These are phyloP conservation scores for Gossypium aridum DNA, from an alignment of 441 rosid genomes.

Conservation along the genomic window DNA sequence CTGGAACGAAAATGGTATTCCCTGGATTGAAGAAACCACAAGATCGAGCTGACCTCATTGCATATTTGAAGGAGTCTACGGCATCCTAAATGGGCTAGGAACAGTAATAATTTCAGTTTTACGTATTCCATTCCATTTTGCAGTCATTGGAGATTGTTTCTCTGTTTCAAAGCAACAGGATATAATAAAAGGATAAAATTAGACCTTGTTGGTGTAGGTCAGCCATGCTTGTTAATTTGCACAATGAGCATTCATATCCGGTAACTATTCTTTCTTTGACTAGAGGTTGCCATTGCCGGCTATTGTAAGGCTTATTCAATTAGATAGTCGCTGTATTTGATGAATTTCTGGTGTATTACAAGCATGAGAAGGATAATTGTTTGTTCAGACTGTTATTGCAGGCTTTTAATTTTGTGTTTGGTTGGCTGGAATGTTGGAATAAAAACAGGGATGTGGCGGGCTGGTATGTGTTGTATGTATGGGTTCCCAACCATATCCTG, in stretches of 20 bases:
- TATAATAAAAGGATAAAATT: slow-evolving; percentile 19
- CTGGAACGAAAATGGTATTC: slow-evolving; percentile 59
- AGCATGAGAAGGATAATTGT: neutral
- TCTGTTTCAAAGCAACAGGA: slow-evolving; percentile 5
- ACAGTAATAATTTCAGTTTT: neutral
- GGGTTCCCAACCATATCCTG: neutral
- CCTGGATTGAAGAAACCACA: slow-evolving; percentile 60
- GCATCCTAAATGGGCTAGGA: slow-evolving; percentile 19
- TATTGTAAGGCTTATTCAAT: neutral
- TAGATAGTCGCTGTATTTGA: neutral
- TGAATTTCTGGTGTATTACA: neutral
- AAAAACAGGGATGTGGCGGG: neutral
- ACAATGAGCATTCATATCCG: neutral
- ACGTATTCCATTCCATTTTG: slow-evolving; percentile 21
- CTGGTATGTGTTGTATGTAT: neutral
- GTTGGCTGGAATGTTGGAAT: neutral
- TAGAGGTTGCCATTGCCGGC: neutral
- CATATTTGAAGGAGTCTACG: slow-evolving; percentile 51
- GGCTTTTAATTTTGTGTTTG: neutral
- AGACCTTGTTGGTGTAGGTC: neutral
- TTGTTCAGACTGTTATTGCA: too few species aligned
- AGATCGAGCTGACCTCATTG: slow-evolving; percentile 52
- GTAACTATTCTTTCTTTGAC: neutral
- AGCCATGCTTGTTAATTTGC: neutral
- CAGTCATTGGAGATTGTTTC: slow-evolving; percentile 17